A percentile compares a stretch with the other conserved stretches of the same genome.
phyloP scores from a whole-genome alignment of 139 green algal genomes.

The Volvox africanus region DNA sequence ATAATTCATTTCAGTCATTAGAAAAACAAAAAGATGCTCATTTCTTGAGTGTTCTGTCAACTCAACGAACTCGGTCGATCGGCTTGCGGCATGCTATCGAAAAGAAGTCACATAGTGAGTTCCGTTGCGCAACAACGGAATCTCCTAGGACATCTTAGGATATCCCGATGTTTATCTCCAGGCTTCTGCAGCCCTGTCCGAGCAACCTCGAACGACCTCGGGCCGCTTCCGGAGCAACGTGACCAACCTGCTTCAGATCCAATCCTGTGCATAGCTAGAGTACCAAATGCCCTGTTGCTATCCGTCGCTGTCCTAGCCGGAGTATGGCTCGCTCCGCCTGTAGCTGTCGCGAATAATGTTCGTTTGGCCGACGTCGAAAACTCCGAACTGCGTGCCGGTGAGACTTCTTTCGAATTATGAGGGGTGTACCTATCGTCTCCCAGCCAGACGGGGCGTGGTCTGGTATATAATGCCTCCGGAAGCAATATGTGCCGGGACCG shows the following conservation, averaged over 20 bases:
- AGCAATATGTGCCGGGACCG: too few species aligned
- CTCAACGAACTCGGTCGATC: too few species aligned
- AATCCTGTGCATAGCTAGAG: background rate
- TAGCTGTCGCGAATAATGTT: background rate
- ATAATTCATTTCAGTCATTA: too few species aligned
- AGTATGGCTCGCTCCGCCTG: background rate
- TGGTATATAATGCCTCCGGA: too few species aligned
- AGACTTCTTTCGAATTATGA: too few species aligned
- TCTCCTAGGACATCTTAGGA: background rate
- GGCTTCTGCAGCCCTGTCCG: background rate
- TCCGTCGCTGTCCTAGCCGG: background rate
- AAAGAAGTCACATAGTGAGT: background rate
- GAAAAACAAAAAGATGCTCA: too few species aligned
- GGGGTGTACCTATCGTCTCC: too few species aligned
- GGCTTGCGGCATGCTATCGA: too few species aligned
- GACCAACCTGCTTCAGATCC: background rate
- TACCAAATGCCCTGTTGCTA: background rate
- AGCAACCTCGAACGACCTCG: background rate
- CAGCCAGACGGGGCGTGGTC: too few species aligned
- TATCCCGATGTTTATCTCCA: background rate
- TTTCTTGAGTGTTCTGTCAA: too few species aligned
- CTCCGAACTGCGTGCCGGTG: slow-evolving; percentile 6
- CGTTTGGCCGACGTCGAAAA: slow-evolving; percentile 18
- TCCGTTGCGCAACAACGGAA: background rate
- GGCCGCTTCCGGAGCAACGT: background rate